These are phyloP conservation scores for Capsicum chinense DNA, from an alignment of 257 asterid species.

Conservation along the genomic window DNA sequence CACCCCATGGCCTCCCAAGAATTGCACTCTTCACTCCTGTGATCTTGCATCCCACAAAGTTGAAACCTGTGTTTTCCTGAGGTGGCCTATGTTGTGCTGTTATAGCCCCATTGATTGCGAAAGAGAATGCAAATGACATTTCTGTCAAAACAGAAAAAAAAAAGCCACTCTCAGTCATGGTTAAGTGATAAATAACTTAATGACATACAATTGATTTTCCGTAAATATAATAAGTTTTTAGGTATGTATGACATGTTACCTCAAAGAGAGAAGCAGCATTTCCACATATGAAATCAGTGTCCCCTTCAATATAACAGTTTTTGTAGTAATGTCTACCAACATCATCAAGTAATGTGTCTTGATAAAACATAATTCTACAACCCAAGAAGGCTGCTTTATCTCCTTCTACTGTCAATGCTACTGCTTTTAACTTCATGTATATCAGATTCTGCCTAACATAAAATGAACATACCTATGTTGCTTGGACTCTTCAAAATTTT, in stretches of 20 bases:
- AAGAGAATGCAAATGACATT: slow-evolving; percentile 50
- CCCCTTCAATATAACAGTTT: slow-evolving; percentile 56
- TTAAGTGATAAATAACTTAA: neutral
- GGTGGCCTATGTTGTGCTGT: slow-evolving; percentile 52
- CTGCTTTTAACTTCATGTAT: slow-evolving; percentile 31
- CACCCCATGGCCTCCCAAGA: slow-evolving; percentile 61
- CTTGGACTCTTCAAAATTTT: too few relatives aligned
- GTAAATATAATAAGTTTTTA: neutral
- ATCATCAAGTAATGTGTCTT: slow-evolving; percentile 52
- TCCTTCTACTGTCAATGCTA: slow-evolving; percentile 49
- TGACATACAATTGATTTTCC: neutral
- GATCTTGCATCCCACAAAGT: slow-evolving; percentile 43
- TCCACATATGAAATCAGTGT: slow-evolving; percentile 56
- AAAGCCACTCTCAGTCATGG: rapidly evolving
- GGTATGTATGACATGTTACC: slow-evolving; percentile 26
- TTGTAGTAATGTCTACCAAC: slow-evolving; percentile 53
- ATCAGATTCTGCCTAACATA: too few relatives aligned
- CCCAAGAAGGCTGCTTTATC: slow-evolving; percentile 47
- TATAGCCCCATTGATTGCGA: slow-evolving; percentile 48
- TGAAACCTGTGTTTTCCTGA: slow-evolving; percentile 49
- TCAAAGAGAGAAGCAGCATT: slow-evolving; percentile 52
- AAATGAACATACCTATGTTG: too few relatives aligned
- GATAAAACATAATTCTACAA: slow-evolving; percentile 45
- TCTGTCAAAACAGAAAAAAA: slow-evolving; percentile 21
- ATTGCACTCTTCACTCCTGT: slow-evolving; percentile 42